Evolutionary conservation across 1,139 yeast genomes (phyloP), one percentile per base, ranked within the genome.

Genomic region (Ogataea hybrid): DNA sequence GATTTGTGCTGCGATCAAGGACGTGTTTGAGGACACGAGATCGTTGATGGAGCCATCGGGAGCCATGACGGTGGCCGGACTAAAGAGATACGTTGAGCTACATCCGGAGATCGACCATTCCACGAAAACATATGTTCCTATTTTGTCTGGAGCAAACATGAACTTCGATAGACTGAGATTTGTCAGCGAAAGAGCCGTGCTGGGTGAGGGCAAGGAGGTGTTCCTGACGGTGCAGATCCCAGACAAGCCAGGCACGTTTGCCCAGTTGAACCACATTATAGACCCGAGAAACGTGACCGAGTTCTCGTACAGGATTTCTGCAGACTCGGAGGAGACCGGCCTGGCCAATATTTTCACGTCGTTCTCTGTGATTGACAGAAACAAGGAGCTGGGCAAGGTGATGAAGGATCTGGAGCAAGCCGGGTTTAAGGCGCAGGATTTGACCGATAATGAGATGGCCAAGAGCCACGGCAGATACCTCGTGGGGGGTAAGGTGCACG

Each of bases 131-230:
- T 90, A 88, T 57, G 86, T 87, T 22, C 94, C 97, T 7, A 75
- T 94, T 22, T 71, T 92, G 43, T 85, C 95, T 27, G 99, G 97
- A 47, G 99, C 99, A 28, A 92, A 92, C 66, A 90, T 92, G 96
- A 92, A 94, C 67, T 92, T 92, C 62, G 98, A 90, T 65, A 77
- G 99, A 57, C 72, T 92, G 54, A 77, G 99, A 61, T 92, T 92
- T 64, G 97, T 92, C n/a, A 81, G 96, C 47, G 99, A 92, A 67
- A 83, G 99, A 65, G 97, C 98, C 5, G 95, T 88, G 43, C 75
- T 92, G 21, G 99, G 98, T 68, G 97, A 92, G 64, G 98, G 97
- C 42, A 86, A 84, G 55, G 99, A 92, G 68, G 96, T 89, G 9
- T 92, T 95, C 52, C 73, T 92, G 69, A 80, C 86, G 34, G 89